These are phyloP conservation scores for Amanita exitialis DNA, from an alignment of 768 basidiomycete genomes.

Conservation along the genomic window DNA sequence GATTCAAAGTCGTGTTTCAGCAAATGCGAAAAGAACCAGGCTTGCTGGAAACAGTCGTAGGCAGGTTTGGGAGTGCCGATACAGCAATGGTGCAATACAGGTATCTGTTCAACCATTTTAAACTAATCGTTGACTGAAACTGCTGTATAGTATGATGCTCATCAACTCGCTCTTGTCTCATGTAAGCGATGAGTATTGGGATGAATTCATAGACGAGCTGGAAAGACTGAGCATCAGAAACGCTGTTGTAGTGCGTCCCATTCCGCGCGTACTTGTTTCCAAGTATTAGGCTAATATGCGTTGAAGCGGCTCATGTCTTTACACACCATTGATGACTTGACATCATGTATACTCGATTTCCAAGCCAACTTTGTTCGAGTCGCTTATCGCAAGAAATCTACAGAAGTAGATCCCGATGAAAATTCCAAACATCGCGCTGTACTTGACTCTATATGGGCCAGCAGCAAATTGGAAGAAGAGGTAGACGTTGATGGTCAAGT, in stretches of 20 bases:
- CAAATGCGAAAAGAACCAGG: conserved; percentile 68
- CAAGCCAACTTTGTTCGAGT: conserved; percentile 79
- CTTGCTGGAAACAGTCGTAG: conserved; percentile 76
- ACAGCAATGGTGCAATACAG: conserved; percentile 81
- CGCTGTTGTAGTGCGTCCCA: conserved; percentile 62
- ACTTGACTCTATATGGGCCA: conserved; percentile 61
- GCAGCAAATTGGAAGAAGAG: conserved; percentile 46
- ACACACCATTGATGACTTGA: conserved; percentile 71
- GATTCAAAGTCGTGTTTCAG: conserved; percentile 75
- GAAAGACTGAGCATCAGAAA: conserved; percentile 72
- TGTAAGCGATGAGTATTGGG: conserved; percentile 70
- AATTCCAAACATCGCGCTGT: conserved; percentile 48
- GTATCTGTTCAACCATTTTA: conserved; percentile 21
- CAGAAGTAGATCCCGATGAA: conserved; percentile 58
- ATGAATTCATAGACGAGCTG: conserved; percentile 65
- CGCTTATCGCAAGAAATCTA: conserved; percentile 72
- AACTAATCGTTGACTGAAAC: conserved; percentile 6
- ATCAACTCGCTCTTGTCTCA: conserved; percentile 80
- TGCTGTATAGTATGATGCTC: conserved; percentile 62
- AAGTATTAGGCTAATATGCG: conserved; percentile 1
- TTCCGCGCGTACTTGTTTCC: neutral
- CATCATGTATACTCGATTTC: conserved; percentile 79
- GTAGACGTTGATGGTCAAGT: conserved; percentile 34
- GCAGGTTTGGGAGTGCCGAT: conserved; percentile 68
- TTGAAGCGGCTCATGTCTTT: conserved; percentile 72